Base-by-base conservation (phyloP, 257 asterid species). In the Rhazya stricta region DNA sequence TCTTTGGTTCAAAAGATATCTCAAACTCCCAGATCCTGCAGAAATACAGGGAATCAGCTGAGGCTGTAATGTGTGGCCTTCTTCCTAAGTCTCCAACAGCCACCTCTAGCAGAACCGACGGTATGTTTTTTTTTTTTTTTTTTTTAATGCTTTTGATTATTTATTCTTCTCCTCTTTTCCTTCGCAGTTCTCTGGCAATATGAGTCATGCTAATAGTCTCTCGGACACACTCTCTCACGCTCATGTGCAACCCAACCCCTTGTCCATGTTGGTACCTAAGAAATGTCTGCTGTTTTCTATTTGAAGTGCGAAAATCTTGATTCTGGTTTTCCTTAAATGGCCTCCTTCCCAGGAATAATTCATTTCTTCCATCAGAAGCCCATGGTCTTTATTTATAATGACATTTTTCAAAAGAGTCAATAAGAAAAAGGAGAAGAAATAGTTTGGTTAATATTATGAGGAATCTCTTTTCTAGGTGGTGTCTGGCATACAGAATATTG, bases 51-150 rank as follows among this genome's bases (percentile, higher is more conserved):
- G 78, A 84, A 58, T 80, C 99, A 0, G 97, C 99, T 18, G 99
- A 92, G 76, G 96, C 93, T 4, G 91, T 92, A 51, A 92, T 94
- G 96, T 94, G 99, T 56, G 90, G 90, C 43, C 89, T 94, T 53
- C 80, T 90, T 69, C 97, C 99, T 0, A 74, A 86, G 34, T 92
- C 99, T 68, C 96, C 93, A 9, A 79, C 96, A 9, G 96, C 96
- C 69, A 92, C 99, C 69, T 21, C 84, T 34, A 90, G 96, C 80
- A 87, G 95, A 83, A 92, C 97, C 2, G 78, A 80, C 0, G 76
- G 98, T 93, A 91, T 80, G 69, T 32, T 77, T 76, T 81, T 53
- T 77, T 81, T 57, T 1, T 80, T 72, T 32, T 77, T 76, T 81
- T 53, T 77, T 81, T 57, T 1, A 23, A 25, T 54, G 11, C 56